Evolutionary conservation across 2,329 filamentous ascomycete species (phyloP).

Genomic region (Fonsecaea nubica): DNA sequence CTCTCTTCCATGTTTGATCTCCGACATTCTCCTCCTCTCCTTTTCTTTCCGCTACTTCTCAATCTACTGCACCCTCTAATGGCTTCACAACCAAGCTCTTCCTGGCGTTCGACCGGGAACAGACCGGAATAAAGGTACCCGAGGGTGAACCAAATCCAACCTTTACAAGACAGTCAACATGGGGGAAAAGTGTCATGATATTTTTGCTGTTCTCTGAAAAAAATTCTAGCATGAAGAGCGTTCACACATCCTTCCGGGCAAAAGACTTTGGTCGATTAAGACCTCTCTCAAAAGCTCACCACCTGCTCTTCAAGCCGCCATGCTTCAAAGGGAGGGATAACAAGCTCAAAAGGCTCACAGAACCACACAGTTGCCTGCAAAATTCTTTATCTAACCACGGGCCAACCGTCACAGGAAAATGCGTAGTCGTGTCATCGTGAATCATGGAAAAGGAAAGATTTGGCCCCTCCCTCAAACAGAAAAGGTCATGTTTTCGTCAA

Average conservation of each 20-base stretch:
- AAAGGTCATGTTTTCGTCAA: conserved; percentile 25
- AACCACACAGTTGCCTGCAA: conserved; percentile 35
- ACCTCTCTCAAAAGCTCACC: conserved; percentile 16
- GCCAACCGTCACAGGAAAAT: conserved; percentile 22
- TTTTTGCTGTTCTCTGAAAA: conserved; percentile 18
- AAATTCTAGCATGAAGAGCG: conserved; percentile 27
- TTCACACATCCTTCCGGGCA: conserved; percentile 33
- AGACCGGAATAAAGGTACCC: not conserved
- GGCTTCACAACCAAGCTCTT: not conserved
- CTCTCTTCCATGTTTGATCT: not conserved
- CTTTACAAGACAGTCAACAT: not conserved
- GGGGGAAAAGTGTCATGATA: conserved; percentile 5
- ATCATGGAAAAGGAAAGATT: conserved; percentile 21
- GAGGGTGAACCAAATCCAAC: not conserved
- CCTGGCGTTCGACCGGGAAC: not conserved
- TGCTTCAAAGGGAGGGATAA: conserved; percentile 22
- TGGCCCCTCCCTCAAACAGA: not conserved
- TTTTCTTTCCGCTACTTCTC: not conserved
- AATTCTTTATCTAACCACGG: conserved; percentile 30
- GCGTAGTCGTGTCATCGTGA: conserved; percentile 26
- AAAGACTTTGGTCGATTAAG: conserved; percentile 1
- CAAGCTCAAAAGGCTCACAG: conserved; percentile 11
- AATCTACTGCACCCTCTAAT: not conserved
- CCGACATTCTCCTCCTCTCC: not conserved
- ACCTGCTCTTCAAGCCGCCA: conserved; percentile 26